Conservation (phyloP, 2,329 filamentous ascomycete species). For the Chaetomiaceae sp. region DNA sequence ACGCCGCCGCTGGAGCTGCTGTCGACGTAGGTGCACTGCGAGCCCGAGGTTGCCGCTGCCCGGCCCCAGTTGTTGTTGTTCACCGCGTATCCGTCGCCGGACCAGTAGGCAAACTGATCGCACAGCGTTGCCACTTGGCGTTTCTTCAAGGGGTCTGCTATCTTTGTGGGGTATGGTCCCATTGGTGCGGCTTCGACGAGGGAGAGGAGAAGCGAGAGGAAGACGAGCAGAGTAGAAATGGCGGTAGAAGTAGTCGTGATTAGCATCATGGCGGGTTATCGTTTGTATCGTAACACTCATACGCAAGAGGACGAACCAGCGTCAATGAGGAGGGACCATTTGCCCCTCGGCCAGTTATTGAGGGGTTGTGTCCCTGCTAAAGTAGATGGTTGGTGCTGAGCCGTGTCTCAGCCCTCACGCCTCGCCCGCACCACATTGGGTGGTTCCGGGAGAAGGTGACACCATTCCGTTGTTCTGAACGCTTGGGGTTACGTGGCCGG, state of each 20-base stretch:
- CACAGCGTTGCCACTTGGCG: slow-evolving; percentile 20
- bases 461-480: not conserved
- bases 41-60: slow-evolving; percentile 32
- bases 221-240: no score
- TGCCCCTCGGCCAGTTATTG: not conserved
- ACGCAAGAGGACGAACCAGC: no score
- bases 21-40: slow-evolving; percentile 40
- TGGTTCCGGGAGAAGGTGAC: not conserved
- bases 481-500: slow-evolving; percentile 2
- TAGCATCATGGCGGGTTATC: no score
- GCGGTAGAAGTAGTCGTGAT: no score
- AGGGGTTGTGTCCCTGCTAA: not conserved
- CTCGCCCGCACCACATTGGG: not conserved
- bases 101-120: slow-evolving; percentile 30
- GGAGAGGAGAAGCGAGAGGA: not conserved
- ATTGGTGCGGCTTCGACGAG: not conserved
- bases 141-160: not conserved
- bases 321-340: no score
- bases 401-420: slow-evolving; percentile 2
- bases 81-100: slow-evolving; percentile 30
- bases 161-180: not conserved
- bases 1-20: slow-evolving; percentile 31
- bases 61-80: slow-evolving; percentile 44
- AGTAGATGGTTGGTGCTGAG: not conserved
- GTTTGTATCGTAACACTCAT: not conserved